Conservation (phyloP, 2,329 filamentous ascomycete genomes). For the Ophiostoma novo-ulmi region DNA sequence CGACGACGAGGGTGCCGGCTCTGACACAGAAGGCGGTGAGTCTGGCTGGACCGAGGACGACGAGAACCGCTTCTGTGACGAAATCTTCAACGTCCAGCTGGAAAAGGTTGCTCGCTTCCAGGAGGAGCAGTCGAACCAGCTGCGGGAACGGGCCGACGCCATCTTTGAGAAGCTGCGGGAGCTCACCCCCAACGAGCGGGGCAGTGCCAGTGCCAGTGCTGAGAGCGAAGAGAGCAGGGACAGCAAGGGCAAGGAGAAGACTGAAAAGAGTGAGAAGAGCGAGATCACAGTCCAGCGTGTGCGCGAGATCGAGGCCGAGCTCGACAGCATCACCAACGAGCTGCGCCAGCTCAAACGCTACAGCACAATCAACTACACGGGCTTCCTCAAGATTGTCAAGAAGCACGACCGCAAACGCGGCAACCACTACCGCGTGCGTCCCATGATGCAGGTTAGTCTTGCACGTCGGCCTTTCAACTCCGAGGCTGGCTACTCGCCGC, state of each 20-base stretch:
- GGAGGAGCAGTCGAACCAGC: constrained; percentile 61
- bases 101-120: constrained; percentile 94
- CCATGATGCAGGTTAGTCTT: constrained; percentile 84
- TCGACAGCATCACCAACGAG: constrained; percentile 84
- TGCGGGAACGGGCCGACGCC: constrained; percentile 51
- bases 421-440: constrained; percentile 77
- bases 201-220: constrained; percentile 39
- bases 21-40: constrained; percentile 45
- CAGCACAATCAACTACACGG: constrained; percentile 94
- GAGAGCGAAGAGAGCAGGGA: constrained; percentile 31
- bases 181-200: constrained; percentile 62
- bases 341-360: constrained; percentile 92
- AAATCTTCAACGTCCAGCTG: constrained; percentile 88
- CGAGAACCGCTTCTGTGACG: constrained; percentile 88
- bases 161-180: constrained; percentile 70
- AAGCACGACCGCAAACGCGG: constrained; percentile 96
- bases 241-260: constrained; percentile 25
- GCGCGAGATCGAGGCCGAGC: constrained; percentile 68
- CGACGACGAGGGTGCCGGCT: constrained; percentile 61
- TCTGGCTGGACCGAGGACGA: constrained; percentile 80
- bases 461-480: constrained; percentile 91
- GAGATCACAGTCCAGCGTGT: constrained; percentile 51
- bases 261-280: constrained; percentile 39
- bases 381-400: constrained; percentile 96
- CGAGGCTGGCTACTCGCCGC: constrained; percentile 78